These are phyloP conservation scores for Apiospora pterosperma DNA, from an alignment of 2,329 filamentous ascomycete genomes.

Conservation along the genomic window DNA sequence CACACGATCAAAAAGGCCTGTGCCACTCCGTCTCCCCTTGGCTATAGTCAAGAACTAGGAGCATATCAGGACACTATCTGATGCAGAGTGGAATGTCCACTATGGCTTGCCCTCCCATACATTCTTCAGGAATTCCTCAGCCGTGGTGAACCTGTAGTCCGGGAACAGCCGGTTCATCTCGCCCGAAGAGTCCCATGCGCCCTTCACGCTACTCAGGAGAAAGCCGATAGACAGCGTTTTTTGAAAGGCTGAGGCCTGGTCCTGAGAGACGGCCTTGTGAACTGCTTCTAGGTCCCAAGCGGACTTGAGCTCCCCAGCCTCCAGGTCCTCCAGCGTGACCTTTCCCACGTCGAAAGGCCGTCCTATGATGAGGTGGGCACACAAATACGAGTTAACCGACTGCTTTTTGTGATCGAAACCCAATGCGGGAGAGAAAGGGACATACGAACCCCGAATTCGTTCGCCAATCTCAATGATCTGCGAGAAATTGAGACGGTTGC, in stretches of 20 bases:
- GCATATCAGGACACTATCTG: too few species aligned
- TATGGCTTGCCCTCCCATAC: conserved; percentile 31
- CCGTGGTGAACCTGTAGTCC: conserved; percentile 35
- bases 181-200: conserved; percentile 39
- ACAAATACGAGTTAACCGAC: conserved; percentile 10
- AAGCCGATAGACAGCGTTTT: conserved; percentile 37
- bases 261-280: conserved; percentile 29
- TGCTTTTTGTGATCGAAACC: not conserved
- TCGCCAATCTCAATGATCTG: conserved; percentile 37
- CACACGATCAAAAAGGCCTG: too few species aligned
- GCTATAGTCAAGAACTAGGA: too few species aligned
- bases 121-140: conserved; percentile 37
- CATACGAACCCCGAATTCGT: conserved; percentile 34
- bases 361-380: conserved; percentile 22
- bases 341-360: conserved; percentile 37
- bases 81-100: not conserved
- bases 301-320: conserved; percentile 35
- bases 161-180: conserved; percentile 42
- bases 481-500: conserved; percentile 29
- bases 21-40: too few species aligned
- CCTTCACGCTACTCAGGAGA: conserved; percentile 36
- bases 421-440: not conserved
- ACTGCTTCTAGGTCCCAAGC: conserved; percentile 35
- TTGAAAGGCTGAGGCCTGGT: conserved; percentile 29
- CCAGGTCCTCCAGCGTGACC: conserved; percentile 44